Percentiles rank a stretch among this genome's conserved stretches.
phyloP scores from a whole-genome alignment of 202 grass and related monocot genomes.

The Saccharum hybrid region DNA sequence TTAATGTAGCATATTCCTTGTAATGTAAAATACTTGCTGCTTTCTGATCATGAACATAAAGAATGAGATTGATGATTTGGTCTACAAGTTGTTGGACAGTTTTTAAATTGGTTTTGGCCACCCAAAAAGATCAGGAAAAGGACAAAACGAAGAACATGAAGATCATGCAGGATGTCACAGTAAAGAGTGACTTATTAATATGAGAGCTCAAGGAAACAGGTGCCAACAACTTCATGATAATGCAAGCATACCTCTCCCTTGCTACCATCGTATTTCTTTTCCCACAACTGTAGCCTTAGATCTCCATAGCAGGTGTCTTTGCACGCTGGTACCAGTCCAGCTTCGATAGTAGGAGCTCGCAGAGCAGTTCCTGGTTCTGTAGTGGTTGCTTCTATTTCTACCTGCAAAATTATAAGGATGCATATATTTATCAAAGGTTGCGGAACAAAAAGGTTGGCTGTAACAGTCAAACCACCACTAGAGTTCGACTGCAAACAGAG shows the following conservation, averaged over 20 bases:
- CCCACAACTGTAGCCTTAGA: conserved; percentile 79
- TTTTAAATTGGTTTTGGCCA: not conserved
- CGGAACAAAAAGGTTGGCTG: not conserved
- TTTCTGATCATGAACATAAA: not conserved
- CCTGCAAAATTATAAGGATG: conserved; percentile 41
- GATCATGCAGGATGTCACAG: not conserved
- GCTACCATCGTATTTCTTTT: conserved; percentile 62
- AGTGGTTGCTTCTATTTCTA: conserved; percentile 79
- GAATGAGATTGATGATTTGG: not conserved
- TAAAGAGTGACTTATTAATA: not conserved
- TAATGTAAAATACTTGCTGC: not conserved
- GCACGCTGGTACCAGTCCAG: conserved; percentile 77
- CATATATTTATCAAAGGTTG: conserved; percentile 20
- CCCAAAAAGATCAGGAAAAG: not conserved
- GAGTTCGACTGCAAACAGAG: not conserved
- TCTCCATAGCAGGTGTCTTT: conserved; percentile 92
- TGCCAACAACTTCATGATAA: not conserved
- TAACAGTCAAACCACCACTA: not conserved
- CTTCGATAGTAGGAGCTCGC: conserved; percentile 79
- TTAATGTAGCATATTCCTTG: not conserved
- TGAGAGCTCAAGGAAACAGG: not conserved
- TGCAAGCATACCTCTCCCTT: conserved; percentile 68
- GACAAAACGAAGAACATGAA: not conserved
- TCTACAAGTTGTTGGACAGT: not conserved
- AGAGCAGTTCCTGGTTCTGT: conserved; percentile 68